Evolutionary conservation across 257 asterid genomes (phyloP), one percentile per base, ranked within the genome.

Genomic region (Misopates orontium): DNA sequence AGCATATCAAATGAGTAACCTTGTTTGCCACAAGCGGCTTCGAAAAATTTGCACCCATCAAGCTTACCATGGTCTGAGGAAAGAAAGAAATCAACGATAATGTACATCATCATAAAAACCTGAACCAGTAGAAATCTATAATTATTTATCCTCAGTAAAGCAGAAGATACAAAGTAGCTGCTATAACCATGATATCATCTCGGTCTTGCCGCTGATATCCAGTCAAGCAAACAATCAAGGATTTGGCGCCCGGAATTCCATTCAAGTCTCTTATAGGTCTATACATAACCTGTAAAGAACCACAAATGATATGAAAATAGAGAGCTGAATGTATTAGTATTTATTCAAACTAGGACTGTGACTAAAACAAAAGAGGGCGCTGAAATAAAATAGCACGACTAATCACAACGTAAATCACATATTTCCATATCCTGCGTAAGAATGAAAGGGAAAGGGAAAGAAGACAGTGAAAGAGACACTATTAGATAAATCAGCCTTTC

Each of bases 1-100:
- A 94, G 89, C 99, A 94, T 79, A 94, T 80, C 36, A 94, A 87
- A 88, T 94, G 99, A 39, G 99, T 94, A 78, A 88, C 88, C 80
- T 78, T 84, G 80, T 62, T 71, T 54, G 96, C 89, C 25, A 80
- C 76, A 85, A 94, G 74, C 52, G 97, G 92, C 83, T 90, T 94
- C 3, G 91, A 86, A 72, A 90, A 90, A 23, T 12, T 78, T 74
- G 97, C 99, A 66, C 99, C 99, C 96, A 90, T 90, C 80, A 88
- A 58, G 70, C 83, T 81, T 63, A 94, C 95, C 99, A 94, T 88
- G 59, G 75, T 85, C 99, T 88, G 70, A n/a, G 60, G 15, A 68
- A 72, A 53, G 57, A 69, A 66, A 40, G 10, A 67, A 36, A 9
- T 3, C 10, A 36, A 36, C 8, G 42, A 36, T 36, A 3, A 3